These are phyloP conservation scores for Pestalotiopsis sp. DNA, from an alignment of 2,329 filamentous ascomycete species.

Conservation along the genomic window DNA sequence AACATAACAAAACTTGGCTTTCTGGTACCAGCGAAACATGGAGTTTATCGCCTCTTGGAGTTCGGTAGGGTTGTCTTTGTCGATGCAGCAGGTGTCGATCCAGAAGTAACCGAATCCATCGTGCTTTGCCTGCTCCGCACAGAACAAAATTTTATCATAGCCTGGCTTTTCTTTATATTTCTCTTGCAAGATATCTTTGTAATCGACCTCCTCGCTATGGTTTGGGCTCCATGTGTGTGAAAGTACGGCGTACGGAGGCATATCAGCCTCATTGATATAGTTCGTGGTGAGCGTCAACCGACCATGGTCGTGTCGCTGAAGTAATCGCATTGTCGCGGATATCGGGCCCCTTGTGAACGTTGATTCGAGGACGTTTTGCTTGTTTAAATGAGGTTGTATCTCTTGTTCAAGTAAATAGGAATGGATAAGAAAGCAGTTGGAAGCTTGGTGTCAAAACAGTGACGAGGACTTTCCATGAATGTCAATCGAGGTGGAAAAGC, in stretches of 20 bases:
- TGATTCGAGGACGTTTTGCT: no score
- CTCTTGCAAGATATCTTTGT: background rate
- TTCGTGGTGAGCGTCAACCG: background rate
- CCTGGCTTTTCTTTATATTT: no score
- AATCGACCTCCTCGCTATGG: background rate
- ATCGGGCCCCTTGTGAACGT: no score
- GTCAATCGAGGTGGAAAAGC: no score
- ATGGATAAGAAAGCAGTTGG: no score
- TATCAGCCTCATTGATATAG: background rate
- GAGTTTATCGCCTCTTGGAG: conserved; percentile 1
- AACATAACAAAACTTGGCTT: conserved; percentile 33
- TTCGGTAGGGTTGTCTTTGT: background rate
- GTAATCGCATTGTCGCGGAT: background rate
- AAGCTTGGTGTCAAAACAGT: no score
- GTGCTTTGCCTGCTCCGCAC: background rate
- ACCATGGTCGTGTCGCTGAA: background rate
- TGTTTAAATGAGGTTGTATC: no score
- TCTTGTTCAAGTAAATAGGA: no score
- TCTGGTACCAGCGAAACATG: conserved; percentile 9
- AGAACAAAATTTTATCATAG: background rate
- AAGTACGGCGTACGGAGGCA: background rate
- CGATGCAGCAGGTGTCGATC: conserved; percentile 4
- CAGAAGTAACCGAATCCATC: background rate
- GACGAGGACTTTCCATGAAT: no score
- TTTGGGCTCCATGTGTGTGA: background rate